Evolutionary conservation across 208 protist genomes (phyloP), one percentile per base, ranked within the genome.

Genomic region (Trypanosoma grayi): DNA sequence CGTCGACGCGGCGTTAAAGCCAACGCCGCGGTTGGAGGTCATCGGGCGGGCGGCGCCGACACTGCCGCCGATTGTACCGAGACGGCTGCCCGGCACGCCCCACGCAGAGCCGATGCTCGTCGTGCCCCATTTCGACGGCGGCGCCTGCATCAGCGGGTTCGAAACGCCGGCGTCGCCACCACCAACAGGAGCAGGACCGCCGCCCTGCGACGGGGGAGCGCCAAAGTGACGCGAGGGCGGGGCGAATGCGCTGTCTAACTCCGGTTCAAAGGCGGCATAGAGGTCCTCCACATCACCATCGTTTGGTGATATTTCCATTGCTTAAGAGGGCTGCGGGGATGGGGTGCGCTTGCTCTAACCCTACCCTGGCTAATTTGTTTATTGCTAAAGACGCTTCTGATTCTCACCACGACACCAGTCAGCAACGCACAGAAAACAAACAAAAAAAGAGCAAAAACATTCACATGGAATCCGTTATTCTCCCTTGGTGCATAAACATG

Each of bases 1-100:
- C n/a, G 52, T 14, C 6, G 31, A 11, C 0, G 56, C 27, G 16
- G 84, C 66, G 51, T 75, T 91, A 69, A 96, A 98, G 44, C 94
- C 94, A 0, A 94, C 87, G 0, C 86, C 85, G n/a, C 90, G 78
- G 73, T 97, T 95, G 6, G 90, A 95, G 13, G 94, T 98, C 94
- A 98, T 98, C 22, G 92, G 90, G 0, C 94, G 83, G 10, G 87
- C 82, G 20, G 63, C 52, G 14, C 61, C 47, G 45, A 81, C 66
- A 11, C 73, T 47, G 14, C 66, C 75, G 30, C 83, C 87, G 72
- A 90, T 80, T 16, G 78, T 82, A 27, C 75, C 81, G 10, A 90
- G 62, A 10, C 83, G 82, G 57, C 79, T 85, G 53, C 76, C 79
- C 8, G 80, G 81, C 2, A 66, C 73, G 41, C 85, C 87, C 83